Percentiles rank a stretch among this genome's conserved stretches.
phyloP scores from a whole-genome alignment of 2,329 filamentous ascomycete species.

The Whalleya microplaca region DNA sequence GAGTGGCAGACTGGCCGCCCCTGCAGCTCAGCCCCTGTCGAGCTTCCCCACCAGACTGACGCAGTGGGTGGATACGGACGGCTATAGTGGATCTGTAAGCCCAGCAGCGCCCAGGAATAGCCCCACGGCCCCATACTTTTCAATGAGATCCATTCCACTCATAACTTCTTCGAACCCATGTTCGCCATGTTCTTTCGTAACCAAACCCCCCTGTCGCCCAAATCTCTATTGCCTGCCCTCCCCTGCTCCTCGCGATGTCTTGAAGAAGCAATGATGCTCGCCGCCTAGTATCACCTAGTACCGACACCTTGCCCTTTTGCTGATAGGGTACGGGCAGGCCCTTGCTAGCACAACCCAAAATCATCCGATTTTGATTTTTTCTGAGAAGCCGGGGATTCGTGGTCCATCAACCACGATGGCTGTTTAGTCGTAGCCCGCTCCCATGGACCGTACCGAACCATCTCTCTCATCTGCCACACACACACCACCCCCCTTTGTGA shows the following conservation, averaged over 20 bases:
- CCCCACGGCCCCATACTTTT: background rate
- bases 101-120: slow-evolving; percentile 3
- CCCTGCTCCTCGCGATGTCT: background rate
- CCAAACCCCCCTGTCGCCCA: slow-evolving; percentile 17
- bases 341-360: slow-evolving; percentile 14
- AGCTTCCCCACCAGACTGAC: slow-evolving; percentile 4
- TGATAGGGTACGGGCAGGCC: slow-evolving; percentile 22
- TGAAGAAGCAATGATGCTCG: slow-evolving; percentile 23
- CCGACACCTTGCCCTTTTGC: slow-evolving; percentile 17
- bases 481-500: slow-evolving; percentile 4
- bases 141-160: slow-evolving; percentile 22
- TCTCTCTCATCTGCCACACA: slow-evolving; percentile 22
- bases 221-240: slow-evolving; percentile 22
- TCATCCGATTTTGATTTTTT: slow-evolving; percentile 13
- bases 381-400: background rate
- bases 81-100: background rate
- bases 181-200: slow-evolving; percentile 29
- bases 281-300: slow-evolving; percentile 2
- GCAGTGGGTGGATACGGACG: slow-evolving; percentile 1
- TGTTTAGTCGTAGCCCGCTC: slow-evolving; percentile 5
- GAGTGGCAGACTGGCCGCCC: background rate
- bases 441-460: slow-evolving; percentile 25
- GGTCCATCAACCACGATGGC: background rate
- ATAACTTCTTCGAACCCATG: slow-evolving; percentile 6
- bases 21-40: slow-evolving; percentile 1